Percentiles rank a stretch among this genome's conserved stretches.
These are phyloP conservation scores for Trichoderma sp. DNA, from an alignment of 2,329 filamentous ascomycete genomes.

Conservation along the genomic window DNA sequence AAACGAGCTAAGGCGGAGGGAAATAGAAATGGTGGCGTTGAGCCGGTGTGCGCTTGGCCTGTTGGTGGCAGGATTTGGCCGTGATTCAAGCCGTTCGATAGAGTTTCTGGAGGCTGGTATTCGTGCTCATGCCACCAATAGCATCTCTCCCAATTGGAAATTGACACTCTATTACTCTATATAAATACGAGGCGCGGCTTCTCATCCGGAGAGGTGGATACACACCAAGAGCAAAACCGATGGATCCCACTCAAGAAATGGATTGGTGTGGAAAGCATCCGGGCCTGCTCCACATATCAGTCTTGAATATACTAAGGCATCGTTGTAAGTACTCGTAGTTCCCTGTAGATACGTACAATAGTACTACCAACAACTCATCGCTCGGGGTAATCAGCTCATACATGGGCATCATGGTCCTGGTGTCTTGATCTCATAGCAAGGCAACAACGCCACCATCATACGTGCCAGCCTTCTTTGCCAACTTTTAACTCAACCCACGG, in stretches of 20 bases:
- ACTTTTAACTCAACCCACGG: not conserved
- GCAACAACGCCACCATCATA: not conserved
- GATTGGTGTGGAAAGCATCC: not conserved
- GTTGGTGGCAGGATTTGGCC: not conserved
- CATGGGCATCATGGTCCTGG: not conserved
- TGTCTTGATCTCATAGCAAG: not conserved
- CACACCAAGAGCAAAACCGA: not conserved
- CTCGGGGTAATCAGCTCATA: not conserved
- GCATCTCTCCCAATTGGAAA: not conserved
- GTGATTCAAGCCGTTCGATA: not conserved
- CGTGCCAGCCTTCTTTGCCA: not conserved
- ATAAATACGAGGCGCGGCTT: not conserved
- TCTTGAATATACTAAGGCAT: not conserved
- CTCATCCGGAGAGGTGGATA: not conserved
- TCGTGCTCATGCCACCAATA: not conserved
- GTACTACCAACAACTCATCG: not conserved
- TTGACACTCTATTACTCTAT: not conserved
- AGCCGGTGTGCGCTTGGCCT: not conserved
- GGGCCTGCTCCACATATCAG: not conserved
- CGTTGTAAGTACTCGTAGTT: not conserved
- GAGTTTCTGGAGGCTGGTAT: not conserved
- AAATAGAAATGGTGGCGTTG: not conserved
- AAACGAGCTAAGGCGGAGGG: not conserved
- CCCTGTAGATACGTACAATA: not conserved
- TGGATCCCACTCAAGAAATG: not conserved